phyloP scores from a whole-genome alignment of 306 rosid species.

The Glycine tomentella region DNA sequence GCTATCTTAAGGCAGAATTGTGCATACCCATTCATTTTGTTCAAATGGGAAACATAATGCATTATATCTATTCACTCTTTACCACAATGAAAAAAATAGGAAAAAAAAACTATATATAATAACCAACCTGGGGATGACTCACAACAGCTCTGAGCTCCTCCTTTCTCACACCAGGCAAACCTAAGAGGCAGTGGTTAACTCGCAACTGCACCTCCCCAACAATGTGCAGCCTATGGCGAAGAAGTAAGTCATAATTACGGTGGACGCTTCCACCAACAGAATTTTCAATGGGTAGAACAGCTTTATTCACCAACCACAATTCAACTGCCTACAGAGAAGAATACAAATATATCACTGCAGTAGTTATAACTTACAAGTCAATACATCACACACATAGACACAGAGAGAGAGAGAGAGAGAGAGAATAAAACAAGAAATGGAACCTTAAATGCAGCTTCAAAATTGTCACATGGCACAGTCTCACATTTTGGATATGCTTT shows the following conservation, averaged over 20 bases:
- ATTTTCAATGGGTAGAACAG: conserved; percentile 94
- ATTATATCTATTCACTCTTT: conserved; percentile 27
- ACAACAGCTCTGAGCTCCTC: conserved; percentile 73
- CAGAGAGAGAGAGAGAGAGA: not conserved
- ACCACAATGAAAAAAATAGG: not conserved
- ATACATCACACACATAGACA: conserved; percentile 17
- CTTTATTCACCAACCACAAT: conserved; percentile 87
- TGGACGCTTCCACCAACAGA: conserved; percentile 90
- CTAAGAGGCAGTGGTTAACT: conserved; percentile 87
- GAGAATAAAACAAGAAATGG: conserved; percentile 16
- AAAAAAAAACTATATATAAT: conserved; percentile 28
- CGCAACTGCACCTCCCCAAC: conserved; percentile 84
- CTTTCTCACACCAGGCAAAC: conserved; percentile 74
- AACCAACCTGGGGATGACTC: conserved; percentile 90
- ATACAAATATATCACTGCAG: conserved; percentile 29
- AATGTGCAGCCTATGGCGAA: conserved; percentile 88
- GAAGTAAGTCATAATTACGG: conserved; percentile 92
- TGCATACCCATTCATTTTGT: conserved; percentile 32
- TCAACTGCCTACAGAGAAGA: conserved; percentile 81
- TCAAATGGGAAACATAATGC: conserved; percentile 29
- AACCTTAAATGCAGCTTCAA: conserved; percentile 93
- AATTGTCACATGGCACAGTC: conserved; percentile 87
- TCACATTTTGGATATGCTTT: conserved; percentile 87
- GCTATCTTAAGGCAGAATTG: conserved; percentile 12
- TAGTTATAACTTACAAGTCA: conserved; percentile 15